Evolutionary conservation across 1,284 basidiomycete species (phyloP).

Genomic region (Agroathelia rolfsii): DNA sequence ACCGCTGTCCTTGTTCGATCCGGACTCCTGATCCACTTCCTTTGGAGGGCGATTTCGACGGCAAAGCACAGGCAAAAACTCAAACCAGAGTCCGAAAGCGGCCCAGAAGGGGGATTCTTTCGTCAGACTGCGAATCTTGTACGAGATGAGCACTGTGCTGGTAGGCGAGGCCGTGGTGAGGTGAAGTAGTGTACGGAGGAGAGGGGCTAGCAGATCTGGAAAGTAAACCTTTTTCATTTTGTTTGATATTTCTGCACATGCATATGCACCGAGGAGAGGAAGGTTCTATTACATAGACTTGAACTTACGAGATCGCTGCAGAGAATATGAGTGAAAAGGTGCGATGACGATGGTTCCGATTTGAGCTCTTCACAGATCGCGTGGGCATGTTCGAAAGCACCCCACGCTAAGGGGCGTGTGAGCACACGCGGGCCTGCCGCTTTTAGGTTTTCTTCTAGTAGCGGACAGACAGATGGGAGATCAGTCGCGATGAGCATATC

Average conservation of each 20-base stretch:
- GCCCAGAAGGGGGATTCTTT: slow-evolving; percentile 79
- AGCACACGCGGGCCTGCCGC: slow-evolving; percentile 17
- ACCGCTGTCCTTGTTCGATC: slow-evolving; percentile 1
- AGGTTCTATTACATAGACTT: slow-evolving; percentile 2
- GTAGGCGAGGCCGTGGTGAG: slow-evolving; percentile 30
- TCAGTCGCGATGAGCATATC: slow-evolving; percentile 55
- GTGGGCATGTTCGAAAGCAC: slow-evolving; percentile 32
- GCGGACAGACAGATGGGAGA: slow-evolving; percentile 55
- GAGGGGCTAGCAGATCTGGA: slow-evolving; percentile 58
- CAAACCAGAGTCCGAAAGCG: slow-evolving; percentile 77
- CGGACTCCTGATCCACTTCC: slow-evolving; percentile 8
- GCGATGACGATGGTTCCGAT: slow-evolving; percentile 9
- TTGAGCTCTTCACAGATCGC: slow-evolving; percentile 31
- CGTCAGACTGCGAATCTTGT: slow-evolving; percentile 67
- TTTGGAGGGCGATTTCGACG: slow-evolving; percentile 11
- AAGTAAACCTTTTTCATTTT: slow-evolving; percentile 53
- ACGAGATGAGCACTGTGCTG: slow-evolving; percentile 45
- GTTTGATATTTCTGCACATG: slow-evolving; percentile 2
- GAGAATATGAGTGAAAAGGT: slow-evolving; percentile 47
- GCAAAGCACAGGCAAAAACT: slow-evolving; percentile 50
- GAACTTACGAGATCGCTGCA: slow-evolving; percentile 66
- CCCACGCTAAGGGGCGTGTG: slow-evolving; percentile 61
- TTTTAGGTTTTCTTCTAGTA: slow-evolving; percentile 43
- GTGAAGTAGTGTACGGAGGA: slow-evolving; percentile 58
- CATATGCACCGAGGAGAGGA: slow-evolving; percentile 3